phyloP scores from a whole-genome alignment of 2,329 filamentous ascomycete genomes.

The Myriosclerotinia duriaeana region DNA sequence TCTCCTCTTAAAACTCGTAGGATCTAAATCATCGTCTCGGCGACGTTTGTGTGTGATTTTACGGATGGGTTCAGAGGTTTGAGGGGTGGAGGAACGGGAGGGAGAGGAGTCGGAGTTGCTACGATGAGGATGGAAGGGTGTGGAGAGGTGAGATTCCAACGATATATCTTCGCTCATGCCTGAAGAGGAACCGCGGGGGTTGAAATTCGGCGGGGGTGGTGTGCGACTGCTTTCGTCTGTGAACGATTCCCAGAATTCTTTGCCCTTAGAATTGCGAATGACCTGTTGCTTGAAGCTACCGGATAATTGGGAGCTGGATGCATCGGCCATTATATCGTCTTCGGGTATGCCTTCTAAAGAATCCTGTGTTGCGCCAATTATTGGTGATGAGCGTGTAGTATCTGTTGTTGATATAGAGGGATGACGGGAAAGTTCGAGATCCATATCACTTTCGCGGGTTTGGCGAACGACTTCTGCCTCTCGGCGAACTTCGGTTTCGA shows the following conservation, averaged over 20 bases:
- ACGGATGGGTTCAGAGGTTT: conserved; percentile 70
- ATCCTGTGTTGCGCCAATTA: conserved; percentile 56
- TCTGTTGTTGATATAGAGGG: conserved; percentile 48
- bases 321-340: conserved; percentile 65
- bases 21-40: conserved; percentile 87
- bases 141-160: conserved; percentile 33
- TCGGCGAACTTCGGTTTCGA: conserved; percentile 83
- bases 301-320: conserved; percentile 45
- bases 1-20: conserved; percentile 81
- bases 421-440: conserved; percentile 51
- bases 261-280: conserved; percentile 68
- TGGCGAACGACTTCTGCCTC: conserved; percentile 96
- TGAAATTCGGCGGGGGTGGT: conserved; percentile 52
- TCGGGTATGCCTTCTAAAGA: conserved; percentile 71
- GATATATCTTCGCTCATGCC: conserved; percentile 67
- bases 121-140: conserved; percentile 35
- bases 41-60: conserved; percentile 81
- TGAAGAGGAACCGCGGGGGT: conserved; percentile 59
- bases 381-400: conserved; percentile 63
- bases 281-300: conserved; percentile 74
- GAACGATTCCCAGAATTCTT: conserved; percentile 77
- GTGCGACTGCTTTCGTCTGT: conserved; percentile 63
- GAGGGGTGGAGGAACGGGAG: conserved; percentile 39
- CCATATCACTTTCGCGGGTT: conserved; percentile 83
- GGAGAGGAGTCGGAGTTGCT: conserved; percentile 35